A percentile compares a stretch with the other conserved stretches of the same genome.
Conservation (phyloP, 1,139 yeast species). For the Pichia sp. region DNA sequence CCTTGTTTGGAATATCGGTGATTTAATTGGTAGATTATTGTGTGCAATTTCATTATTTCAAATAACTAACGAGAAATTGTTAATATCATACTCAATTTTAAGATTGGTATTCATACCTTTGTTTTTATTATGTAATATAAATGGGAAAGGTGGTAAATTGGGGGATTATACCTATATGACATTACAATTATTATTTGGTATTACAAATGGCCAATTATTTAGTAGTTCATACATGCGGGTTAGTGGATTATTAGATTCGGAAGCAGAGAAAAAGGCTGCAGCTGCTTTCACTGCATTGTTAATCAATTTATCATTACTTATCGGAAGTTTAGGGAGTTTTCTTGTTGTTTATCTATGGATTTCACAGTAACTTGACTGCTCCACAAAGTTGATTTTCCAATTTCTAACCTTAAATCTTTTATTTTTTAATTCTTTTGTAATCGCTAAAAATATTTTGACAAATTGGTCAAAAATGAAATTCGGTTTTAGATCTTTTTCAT, state of each 20-base stretch:
- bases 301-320: constrained; percentile 66
- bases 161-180: constrained; percentile 65
- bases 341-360: constrained; percentile 39
- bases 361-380: neutral
- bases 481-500: neutral
- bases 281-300: constrained; percentile 86
- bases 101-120: constrained; percentile 57
- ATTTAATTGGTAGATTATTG: constrained; percentile 64
- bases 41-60: constrained; percentile 48
- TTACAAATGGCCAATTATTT: constrained; percentile 80
- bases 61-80: constrained; percentile 36
- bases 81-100: constrained; percentile 46
- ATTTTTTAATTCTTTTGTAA: neutral
- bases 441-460: neutral
- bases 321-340: constrained; percentile 73
- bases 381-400: no score
- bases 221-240: constrained; percentile 80
- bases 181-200: constrained; percentile 72
- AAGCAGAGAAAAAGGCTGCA: constrained; percentile 79
- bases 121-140: constrained; percentile 62
- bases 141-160: constrained; percentile 36
- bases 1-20: constrained; percentile 86
- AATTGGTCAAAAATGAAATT: neutral
- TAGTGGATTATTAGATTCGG: constrained; percentile 49
- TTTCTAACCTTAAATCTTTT: no score